Percentiles rank a stretch among this genome's conserved stretches.
These are phyloP conservation scores for Diaporthe sp. DNA, from an alignment of 2,329 filamentous ascomycete species.

Conservation along the genomic window DNA sequence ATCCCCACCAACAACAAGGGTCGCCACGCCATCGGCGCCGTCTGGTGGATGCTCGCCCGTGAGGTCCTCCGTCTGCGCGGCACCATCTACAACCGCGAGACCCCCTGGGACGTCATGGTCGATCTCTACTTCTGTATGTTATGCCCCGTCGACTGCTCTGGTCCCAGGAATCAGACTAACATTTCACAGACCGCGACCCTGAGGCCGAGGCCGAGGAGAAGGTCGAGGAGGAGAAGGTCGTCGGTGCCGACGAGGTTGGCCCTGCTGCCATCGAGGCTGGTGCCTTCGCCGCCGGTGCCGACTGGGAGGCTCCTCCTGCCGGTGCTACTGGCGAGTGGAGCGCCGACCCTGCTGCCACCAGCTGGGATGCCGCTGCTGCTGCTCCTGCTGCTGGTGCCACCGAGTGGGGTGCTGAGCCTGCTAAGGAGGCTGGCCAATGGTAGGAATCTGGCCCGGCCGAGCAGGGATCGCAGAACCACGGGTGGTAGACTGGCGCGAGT, in stretches of 20 bases:
- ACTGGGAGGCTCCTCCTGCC: slow-evolving; percentile 63
- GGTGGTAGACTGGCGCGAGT: slow-evolving; percentile 30
- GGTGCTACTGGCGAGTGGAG: slow-evolving; percentile 73
- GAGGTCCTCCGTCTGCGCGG: slow-evolving; percentile 99
- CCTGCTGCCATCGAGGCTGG: slow-evolving; percentile 87
- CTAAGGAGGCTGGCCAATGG: slow-evolving; percentile 66
- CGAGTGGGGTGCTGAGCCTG: slow-evolving; percentile 67
- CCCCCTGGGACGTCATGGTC: slow-evolving; percentile 99
- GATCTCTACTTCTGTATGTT: slow-evolving; percentile 97
- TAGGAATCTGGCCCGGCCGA: slow-evolving; percentile 11
- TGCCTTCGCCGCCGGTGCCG: slow-evolving; percentile 72
- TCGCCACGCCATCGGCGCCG: slow-evolving; percentile 96
- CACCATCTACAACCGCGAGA: slow-evolving; percentile 95
- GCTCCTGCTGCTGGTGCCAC: slow-evolving; percentile 55
- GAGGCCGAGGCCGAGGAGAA: slow-evolving; percentile 99
- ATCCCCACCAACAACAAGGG: slow-evolving; percentile 99
- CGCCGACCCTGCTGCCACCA: slow-evolving; percentile 69
- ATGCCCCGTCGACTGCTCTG: not conserved
- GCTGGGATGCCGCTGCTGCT: slow-evolving; percentile 62
- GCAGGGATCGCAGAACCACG: slow-evolving; percentile 32
- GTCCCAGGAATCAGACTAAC: slow-evolving; percentile 41
- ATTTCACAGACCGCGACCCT: slow-evolving; percentile 85
- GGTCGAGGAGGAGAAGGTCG: slow-evolving; percentile 90
- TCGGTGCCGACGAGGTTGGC: slow-evolving; percentile 88
- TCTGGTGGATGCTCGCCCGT: slow-evolving; percentile 99